Evolutionary conservation across 306 rosid species (phyloP), one percentile per base, ranked within the genome.

Genomic region (Spatholobus suberectus): DNA sequence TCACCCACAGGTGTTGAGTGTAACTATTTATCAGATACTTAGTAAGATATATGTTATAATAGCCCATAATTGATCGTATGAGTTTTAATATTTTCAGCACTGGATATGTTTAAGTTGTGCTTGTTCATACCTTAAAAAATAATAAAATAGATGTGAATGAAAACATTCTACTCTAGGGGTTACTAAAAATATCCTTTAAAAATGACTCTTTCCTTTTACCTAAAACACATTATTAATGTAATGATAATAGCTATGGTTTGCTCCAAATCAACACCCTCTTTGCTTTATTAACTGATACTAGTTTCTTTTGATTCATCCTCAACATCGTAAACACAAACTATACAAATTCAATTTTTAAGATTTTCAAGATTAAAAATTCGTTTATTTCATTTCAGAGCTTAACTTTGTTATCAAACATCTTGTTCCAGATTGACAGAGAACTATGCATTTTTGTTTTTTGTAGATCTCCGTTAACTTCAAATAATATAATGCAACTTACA

Each of bases 401-500:
- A 73, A 51, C 35, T 73, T 20, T 63, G 34, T 71, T 52, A 54
- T 65, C 51, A 52, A 67, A 7, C 52, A 46, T 78, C 44, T 73
- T 63, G 47, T 54, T 43, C 17, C 63, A 84, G 18, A 57, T 37
- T 62, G 37, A 41, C 73, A 41, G 77, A 29, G 37, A 80, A 54
- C 5, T 70, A 24, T 10, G 32, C 62, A 29, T 70, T 71, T 32
- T 44, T 62, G 61, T 71, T 77, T 34, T 32, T 32, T 61, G 13
- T 15, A 59, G 23, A 49, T 76, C 23, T 72, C 71, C 61, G n/a
- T 59, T 71, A 81, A 17, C 24, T 52, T 84, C 52, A 49, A 72
- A 78, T 21, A 77, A 34, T 49, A 70, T 27, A 81, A 75, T 46
- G 70, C 52, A 81, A 83, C 98, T 90, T 90, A 93, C 99, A 78